Conservation (phyloP, 495 filamentous ascomycete genomes). For the Friedmanniomyces endolithicus region DNA sequence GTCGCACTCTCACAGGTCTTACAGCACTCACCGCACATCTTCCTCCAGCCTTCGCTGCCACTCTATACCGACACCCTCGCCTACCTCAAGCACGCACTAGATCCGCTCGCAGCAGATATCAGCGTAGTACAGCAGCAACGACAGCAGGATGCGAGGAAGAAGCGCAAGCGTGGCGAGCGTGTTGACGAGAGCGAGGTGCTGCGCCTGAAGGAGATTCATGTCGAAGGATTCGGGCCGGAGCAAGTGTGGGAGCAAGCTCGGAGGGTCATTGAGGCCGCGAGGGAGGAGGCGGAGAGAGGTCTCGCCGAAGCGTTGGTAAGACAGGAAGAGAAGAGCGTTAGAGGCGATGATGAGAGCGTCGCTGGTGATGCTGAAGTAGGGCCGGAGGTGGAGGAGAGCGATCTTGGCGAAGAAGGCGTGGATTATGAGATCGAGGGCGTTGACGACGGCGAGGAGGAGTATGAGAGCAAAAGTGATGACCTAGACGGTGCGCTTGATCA, state of each 20-base stretch:
- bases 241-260: slow-evolving; percentile 93
- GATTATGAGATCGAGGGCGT: slow-evolving; percentile 47
- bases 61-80: slow-evolving; percentile 53
- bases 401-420: slow-evolving; percentile 50
- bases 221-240: slow-evolving; percentile 73
- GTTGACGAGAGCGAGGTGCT: slow-evolving; percentile 31
- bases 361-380: slow-evolving; percentile 31
- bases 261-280: slow-evolving; percentile 54
- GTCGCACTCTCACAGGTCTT: slow-evolving; percentile 25
- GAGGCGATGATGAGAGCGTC: slow-evolving; percentile 31
- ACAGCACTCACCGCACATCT: slow-evolving; percentile 39
- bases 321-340: slow-evolving; percentile 1
- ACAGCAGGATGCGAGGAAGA: slow-evolving; percentile 24
- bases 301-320: slow-evolving; percentile 9
- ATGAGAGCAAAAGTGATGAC: slow-evolving; percentile 31
- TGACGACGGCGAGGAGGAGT: slow-evolving; percentile 29
- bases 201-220: slow-evolving; percentile 64
- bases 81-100: slow-evolving; percentile 62
- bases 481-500: slow-evolving; percentile 31
- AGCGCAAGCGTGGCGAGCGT: slow-evolving; percentile 42
- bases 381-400: slow-evolving; percentile 29
- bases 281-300: slow-evolving; percentile 38
- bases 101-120: slow-evolving; percentile 58
- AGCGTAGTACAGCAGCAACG: slow-evolving; percentile 39
- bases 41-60: slow-evolving; percentile 53